Evolutionary conservation across 306 rosid genomes (phyloP).

Genomic region (Luffa aegyptiaca): DNA sequence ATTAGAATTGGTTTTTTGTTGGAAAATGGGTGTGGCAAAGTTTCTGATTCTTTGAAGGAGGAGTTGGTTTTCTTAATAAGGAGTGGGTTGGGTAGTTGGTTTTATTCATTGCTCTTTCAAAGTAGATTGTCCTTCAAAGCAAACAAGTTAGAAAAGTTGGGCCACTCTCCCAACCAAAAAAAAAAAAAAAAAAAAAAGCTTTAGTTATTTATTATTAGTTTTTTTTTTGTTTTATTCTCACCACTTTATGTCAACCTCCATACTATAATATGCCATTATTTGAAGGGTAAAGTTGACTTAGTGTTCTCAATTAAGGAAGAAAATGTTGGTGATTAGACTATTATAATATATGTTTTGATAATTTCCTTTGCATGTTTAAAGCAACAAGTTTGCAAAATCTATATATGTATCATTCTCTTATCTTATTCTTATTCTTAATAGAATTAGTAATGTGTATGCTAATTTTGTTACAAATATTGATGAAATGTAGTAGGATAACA

Average conservation of each 20-base stretch:
- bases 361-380: background rate
- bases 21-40: conserved; percentile 1
- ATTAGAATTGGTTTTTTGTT: background rate
- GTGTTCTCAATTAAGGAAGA: background rate
- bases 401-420: background rate
- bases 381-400: background rate
- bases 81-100: conserved; percentile 10
- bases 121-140: conserved; percentile 11
- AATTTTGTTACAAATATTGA: background rate
- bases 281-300: background rate
- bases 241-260: background rate
- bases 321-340: background rate
- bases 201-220: background rate
- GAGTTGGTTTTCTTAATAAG: background rate
- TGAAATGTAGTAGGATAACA: background rate
- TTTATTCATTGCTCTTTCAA: conserved; percentile 6
- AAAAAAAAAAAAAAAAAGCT: background rate
- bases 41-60: background rate
- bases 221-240: background rate
- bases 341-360: background rate
- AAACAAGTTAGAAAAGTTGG: background rate
- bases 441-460: background rate
- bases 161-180: background rate
- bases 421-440: no score
- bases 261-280: background rate